Percentiles rank a stretch among this genome's conserved stretches.
These are phyloP conservation scores for Huntiella savannae DNA, from an alignment of 2,329 filamentous ascomycete species.

Conservation along the genomic window DNA sequence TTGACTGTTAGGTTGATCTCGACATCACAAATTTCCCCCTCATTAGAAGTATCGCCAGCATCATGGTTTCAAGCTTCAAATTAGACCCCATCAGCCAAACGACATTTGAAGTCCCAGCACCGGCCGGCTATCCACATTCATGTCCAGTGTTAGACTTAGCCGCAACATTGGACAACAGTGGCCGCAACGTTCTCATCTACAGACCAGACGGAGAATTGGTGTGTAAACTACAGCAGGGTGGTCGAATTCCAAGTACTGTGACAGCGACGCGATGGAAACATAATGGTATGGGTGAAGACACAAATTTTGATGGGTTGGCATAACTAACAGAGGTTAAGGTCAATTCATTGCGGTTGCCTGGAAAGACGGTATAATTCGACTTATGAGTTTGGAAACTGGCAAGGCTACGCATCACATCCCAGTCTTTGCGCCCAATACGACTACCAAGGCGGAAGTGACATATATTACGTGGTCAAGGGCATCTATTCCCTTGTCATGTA, in stretches of 20 bases:
- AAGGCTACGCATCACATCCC: slow-evolving; percentile 60
- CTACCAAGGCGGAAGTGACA: slow-evolving; percentile 11
- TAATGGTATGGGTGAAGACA: slow-evolving; percentile 33
- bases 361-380: slow-evolving; percentile 59
- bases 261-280: slow-evolving; percentile 42
- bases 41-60: too few species aligned
- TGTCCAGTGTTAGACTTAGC: slow-evolving; percentile 74
- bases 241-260: slow-evolving; percentile 22
- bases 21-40: too few species aligned
- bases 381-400: slow-evolving; percentile 62
- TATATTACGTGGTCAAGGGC: slow-evolving; percentile 9
- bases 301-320: not conserved
- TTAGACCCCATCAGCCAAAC: slow-evolving; percentile 37
- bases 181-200: slow-evolving; percentile 54
- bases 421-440: slow-evolving; percentile 21
- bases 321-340: slow-evolving; percentile 19
- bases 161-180: slow-evolving; percentile 47
- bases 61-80: too few species aligned
- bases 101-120: slow-evolving; percentile 34
- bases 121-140: slow-evolving; percentile 44
- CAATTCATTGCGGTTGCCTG: slow-evolving; percentile 68
- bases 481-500: slow-evolving; percentile 1
- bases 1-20: too few species aligned
- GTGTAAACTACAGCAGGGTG: slow-evolving; percentile 30
- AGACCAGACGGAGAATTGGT: slow-evolving; percentile 55